Evolutionary conservation across 1,284 basidiomycete species (phyloP).

Genomic region (Ceratorhiza oryzae-sativae): DNA sequence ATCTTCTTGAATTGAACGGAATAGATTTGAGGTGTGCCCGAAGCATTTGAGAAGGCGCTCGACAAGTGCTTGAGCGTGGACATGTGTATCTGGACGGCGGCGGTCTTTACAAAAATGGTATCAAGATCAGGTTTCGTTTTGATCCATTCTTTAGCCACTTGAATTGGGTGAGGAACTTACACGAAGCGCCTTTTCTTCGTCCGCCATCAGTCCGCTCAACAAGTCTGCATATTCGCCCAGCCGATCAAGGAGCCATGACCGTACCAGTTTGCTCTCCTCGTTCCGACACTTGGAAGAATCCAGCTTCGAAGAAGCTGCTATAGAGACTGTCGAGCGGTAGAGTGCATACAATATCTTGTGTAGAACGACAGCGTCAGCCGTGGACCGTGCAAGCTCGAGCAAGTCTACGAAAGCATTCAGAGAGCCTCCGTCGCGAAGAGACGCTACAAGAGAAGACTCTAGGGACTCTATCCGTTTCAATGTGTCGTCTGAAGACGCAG

Average conservation of each 20-base stretch:
- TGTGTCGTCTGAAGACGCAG: neutral
- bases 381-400: constrained; percentile 58
- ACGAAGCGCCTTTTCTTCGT: constrained; percentile 69
- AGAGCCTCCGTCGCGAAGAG: constrained; percentile 57
- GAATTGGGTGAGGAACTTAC: constrained; percentile 52
- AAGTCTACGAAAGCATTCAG: constrained; percentile 85
- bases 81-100: constrained; percentile 79
- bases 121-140: neutral
- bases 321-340: constrained; percentile 77
- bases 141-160: neutral
- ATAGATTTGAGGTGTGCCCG: constrained; percentile 68
- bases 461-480: constrained; percentile 24
- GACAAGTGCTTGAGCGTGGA: constrained; percentile 82
- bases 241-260: constrained; percentile 76
- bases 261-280: constrained; percentile 69
- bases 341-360: constrained; percentile 83
- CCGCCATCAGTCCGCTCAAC: constrained; percentile 72
- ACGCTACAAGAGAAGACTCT: constrained; percentile 28
- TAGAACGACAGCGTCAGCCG: constrained; percentile 60
- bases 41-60: constrained; percentile 60
- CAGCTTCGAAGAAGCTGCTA: constrained; percentile 69
- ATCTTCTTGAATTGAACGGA: constrained; percentile 72
- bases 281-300: constrained; percentile 48
- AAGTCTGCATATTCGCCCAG: constrained; percentile 72
- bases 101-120: constrained; percentile 59